Evolutionary conservation across 768 basidiomycete genomes (phyloP), one percentile per base, ranked within the genome.

Genomic region (Tricholomella constricta): DNA sequence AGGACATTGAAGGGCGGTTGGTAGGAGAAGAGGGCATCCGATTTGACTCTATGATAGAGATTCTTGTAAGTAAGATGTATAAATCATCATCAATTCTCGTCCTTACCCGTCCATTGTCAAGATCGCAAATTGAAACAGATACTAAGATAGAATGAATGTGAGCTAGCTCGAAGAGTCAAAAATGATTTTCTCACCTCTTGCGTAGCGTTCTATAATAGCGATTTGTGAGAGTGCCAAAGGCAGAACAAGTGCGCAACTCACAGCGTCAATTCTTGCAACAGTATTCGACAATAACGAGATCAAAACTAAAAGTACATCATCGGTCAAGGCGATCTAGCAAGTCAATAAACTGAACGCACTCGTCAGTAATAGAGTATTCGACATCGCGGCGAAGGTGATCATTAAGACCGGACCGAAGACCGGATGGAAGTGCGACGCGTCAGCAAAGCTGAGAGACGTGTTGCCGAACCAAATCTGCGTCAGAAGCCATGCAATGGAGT

Each of bases 281-380:
- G 92, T 94, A 65, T 94, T 94, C 4, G 93, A 94, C 27, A 97
- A 71, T 42, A 95, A 91, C 7, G 91, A 94, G 54, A 96, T 94
- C 41, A 96, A 77, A 63, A 95, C 78, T 80, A 60, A 26, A 27
- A 14, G 25, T 8, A 27, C 6, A 27, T 22, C 11, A 9, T 27
- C 26, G 15, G 15, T 8, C 41, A 31, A 19, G 15, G 32, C 9
- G 19, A 11, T n/a, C 6, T 17, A 22, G 14, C 4, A 22, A 35
- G 7, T 41, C 10, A 26, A 22, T 19, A 36, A 20, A 36, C 23
- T 15, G 45, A 41, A 72, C 86, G 59, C 56, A 90, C 90, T 94
- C 3, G 91, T 93, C 53, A 93, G 63, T 27, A 94, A 71, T 37
- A 93, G 75, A 0, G 90, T 92, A 61, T 88, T 90, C 0, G 86